Evolutionary conservation across 1,139 yeast genomes (phyloP), one percentile per base, ranked within the genome.

Genomic region (Diutina sp.): DNA sequence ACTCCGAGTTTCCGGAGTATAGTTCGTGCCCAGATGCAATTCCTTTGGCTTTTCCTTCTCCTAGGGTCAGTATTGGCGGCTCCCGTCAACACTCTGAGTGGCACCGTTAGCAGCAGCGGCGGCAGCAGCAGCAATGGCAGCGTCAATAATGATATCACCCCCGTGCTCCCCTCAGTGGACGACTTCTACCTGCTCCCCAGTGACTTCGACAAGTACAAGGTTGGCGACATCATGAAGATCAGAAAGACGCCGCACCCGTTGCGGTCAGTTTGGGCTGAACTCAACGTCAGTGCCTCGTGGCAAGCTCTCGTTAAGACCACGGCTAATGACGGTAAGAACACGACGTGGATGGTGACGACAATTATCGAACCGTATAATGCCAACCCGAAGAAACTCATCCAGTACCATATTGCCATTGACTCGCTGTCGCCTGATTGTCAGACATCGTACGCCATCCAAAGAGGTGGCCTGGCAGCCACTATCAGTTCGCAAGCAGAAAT

Each of bases 361-460:
- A 58, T 73, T 5, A 63, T 71, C 14, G 67, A 65, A 58, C 75
- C 77, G 1, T 64, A 60, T 56, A 66, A 69, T 58, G 69, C 71
- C 8, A 69, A 72, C 57, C 62, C 67, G 9, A 60, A 63, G 5
- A 67, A 66, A 57, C 56, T 73, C 16, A 61, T 73, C 7, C 65
- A 72, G 9, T 72, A 69, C 60, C 74, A 71, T 58, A 58, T 66
- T n/a, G 73, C 74, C 53, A 66, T 71, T 61, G 76, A 73, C 61
- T 60, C 74, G 12, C 62, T 73, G 2, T 57, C 57, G 29, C 25
- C 58, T 1, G 58, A 69, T 58, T 73, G 77, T 64, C 64, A 73
- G 4, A 69, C 73, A 1, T 72, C 76, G 0, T 72, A 69, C 59
- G 65, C 69, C 0, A 60, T 69, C 25, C 59, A 60, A 52, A 56